These are phyloP conservation scores for Phyllosticta citriasiana DNA, from an alignment of 2,329 filamentous ascomycete species.

Conservation along the genomic window DNA sequence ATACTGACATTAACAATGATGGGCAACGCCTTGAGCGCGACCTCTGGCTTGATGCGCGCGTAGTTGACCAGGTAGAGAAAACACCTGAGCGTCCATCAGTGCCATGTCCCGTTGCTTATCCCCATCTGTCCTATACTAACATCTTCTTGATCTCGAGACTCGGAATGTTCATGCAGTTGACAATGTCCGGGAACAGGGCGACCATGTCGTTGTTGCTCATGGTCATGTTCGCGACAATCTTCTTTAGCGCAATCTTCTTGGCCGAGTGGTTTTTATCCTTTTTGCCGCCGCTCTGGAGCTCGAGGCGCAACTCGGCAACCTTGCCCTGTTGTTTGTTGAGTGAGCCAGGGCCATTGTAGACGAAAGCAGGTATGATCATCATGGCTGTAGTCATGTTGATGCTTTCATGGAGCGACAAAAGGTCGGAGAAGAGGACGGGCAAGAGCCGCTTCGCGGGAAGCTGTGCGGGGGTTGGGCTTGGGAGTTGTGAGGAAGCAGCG, in stretches of 20 bases:
- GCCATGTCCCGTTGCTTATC: not conserved
- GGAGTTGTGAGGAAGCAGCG: slow-evolving; percentile 16
- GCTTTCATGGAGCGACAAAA: not conserved
- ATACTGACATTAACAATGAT: slow-evolving; percentile 64
- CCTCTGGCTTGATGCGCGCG: slow-evolving; percentile 87
- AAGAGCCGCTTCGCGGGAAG: not conserved
- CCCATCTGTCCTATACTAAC: slow-evolving; percentile 41
- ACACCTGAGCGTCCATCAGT: slow-evolving; percentile 55
- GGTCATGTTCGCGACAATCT: slow-evolving; percentile 99
- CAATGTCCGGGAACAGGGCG: slow-evolving; percentile 89
- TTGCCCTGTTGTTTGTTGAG: slow-evolving; percentile 69
- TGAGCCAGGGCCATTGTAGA: slow-evolving; percentile 38
- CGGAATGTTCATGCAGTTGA: slow-evolving; percentile 88
- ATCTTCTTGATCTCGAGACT: slow-evolving; percentile 99
- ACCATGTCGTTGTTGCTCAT: slow-evolving; percentile 99
- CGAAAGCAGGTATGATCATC: slow-evolving; percentile 30
- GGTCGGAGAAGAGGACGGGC: not conserved
- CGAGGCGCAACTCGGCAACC: slow-evolving; percentile 89
- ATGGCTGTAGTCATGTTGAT: slow-evolving; percentile 4
- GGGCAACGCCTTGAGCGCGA: slow-evolving; percentile 83
- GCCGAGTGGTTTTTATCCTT: slow-evolving; percentile 94
- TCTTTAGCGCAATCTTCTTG: slow-evolving; percentile 98
- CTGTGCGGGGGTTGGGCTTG: slow-evolving; percentile 7
- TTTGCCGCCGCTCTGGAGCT: slow-evolving; percentile 87
- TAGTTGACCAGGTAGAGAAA: slow-evolving; percentile 98